Base-by-base conservation (phyloP, 1,139 yeast genomes). In the Debaryomyces sp. region DNA sequence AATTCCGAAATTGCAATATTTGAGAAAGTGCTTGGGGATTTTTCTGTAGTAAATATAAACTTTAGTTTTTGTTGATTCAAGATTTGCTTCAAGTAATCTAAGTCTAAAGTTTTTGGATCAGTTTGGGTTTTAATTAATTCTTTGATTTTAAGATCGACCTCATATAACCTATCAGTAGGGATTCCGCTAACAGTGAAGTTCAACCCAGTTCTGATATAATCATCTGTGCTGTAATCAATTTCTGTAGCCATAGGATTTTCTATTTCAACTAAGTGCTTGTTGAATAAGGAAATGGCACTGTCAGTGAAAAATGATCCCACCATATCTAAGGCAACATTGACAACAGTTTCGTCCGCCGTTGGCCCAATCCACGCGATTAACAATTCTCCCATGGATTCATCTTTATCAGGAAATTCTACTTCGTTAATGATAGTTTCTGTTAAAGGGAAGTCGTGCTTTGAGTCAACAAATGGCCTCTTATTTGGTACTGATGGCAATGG, bases 331-430 rank as follows among this genome's bases (percentile, higher is more conserved):
- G 97, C 97, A 38, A 83, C 74, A 58, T 82, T 85, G 10, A 70
- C 70, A 21, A 84, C 62, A 15, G 75, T 64, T 42, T 87, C 83
- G 15, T 70, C 64, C 27, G 80, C 80, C 15, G 73, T 68, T 2
- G 96, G 96, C 8, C 98, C 98, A 47, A 89, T 78, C 96, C 97
- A 94, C 2, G 88, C 73, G 32, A 94, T 70, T 29, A 80, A 63
- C 1, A 89, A 64, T 59, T 89, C 96, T 27, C 97, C 96, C 68
- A 84, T 82, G 6, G 89, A 77, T 64, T 91, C 97, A 62, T 91
- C 97, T 48, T 82, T 78, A 57, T 94, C 98, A 1, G 99, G 97
- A 61, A 94, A 94, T 51, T 84, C 87, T 29, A 91, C 80, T 8
- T 73, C 75, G 43, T 80, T 77, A 15, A 79, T 70, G 4, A 71